Evolutionary conservation across 2,329 filamentous ascomycete genomes (phyloP).

Genomic region (Ophiobolus disseminans): DNA sequence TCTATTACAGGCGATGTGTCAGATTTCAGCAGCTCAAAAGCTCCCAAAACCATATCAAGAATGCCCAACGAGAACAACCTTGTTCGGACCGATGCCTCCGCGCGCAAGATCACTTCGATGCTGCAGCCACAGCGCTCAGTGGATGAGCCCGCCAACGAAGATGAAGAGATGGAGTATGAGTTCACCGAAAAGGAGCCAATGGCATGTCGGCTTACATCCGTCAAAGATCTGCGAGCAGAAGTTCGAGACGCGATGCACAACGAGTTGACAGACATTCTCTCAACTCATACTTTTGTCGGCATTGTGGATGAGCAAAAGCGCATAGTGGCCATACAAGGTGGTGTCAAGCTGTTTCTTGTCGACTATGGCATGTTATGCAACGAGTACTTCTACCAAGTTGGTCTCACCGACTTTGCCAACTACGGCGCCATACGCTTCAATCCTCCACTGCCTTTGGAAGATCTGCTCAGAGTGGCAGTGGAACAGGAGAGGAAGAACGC

Average conservation of each 20-base stretch:
- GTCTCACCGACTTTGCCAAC: conserved; percentile 93
- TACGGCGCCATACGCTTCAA: conserved; percentile 85
- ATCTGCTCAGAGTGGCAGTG: conserved; percentile 76
- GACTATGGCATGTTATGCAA: conserved; percentile 87
- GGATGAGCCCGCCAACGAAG: conserved; percentile 35
- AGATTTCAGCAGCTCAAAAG: conserved; percentile 39
- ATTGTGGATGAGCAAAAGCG: conserved; percentile 87
- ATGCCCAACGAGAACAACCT: conserved; percentile 82
- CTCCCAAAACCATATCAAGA: conserved; percentile 32
- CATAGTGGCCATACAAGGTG: conserved; percentile 90
- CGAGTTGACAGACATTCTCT: conserved; percentile 84
- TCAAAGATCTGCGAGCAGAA: conserved; percentile 81
- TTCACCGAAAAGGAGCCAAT: conserved; percentile 72
- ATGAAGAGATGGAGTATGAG: conserved; percentile 72
- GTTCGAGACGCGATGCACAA: conserved; percentile 85
- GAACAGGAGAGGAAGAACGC: conserved; percentile 69
- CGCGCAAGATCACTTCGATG: conserved; percentile 97
- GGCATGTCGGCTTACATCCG: conserved; percentile 77
- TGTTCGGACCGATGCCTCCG: conserved; percentile 84
- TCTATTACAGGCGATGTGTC: conserved; percentile 30
- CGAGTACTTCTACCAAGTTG: conserved; percentile 95
- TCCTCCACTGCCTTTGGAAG: conserved; percentile 73
- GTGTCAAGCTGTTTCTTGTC: conserved; percentile 88
- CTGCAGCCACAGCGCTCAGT: conserved; percentile 64
- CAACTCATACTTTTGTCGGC: conserved; percentile 89